A percentile compares a stretch with the other conserved stretches of the same genome.
phyloP scores from a whole-genome alignment of 371 early-diverging fungal species.

The Mucor lusitanicus region DNA sequence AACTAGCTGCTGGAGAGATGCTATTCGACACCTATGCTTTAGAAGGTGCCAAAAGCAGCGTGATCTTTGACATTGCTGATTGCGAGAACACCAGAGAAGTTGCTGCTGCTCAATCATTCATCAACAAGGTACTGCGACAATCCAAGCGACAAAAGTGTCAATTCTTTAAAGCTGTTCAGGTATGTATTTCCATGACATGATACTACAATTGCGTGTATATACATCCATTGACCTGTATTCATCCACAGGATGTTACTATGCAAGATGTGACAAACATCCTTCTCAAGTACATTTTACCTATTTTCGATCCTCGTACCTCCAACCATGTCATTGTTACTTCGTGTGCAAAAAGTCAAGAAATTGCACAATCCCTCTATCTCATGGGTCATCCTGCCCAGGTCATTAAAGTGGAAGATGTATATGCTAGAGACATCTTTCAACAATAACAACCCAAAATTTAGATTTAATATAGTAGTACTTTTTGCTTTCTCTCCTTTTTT shows the following conservation, averaged over 20 bases:
- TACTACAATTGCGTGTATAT: not conserved
- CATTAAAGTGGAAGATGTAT: conserved; percentile 20
- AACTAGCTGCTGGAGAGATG: conserved; percentile 31
- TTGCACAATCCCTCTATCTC: conserved; percentile 13
- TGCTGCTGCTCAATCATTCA: conserved; percentile 53
- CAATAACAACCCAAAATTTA: not conserved
- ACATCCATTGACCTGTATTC: not conserved
- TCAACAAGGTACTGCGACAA: conserved; percentile 47
- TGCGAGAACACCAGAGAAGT: conserved; percentile 45
- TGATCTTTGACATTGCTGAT: conserved; percentile 54
- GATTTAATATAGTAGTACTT: not conserved
- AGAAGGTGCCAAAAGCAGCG: conserved; percentile 59
- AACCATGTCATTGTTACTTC: conserved; percentile 51
- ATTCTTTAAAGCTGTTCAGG: conserved; percentile 30
- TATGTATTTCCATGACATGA: not conserved
- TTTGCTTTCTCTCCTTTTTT: not conserved
- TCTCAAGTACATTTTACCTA: conserved; percentile 35
- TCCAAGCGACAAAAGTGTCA: conserved; percentile 44
- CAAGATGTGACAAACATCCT: conserved; percentile 21
- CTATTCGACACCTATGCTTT: conserved; percentile 44
- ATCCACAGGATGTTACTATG: conserved; percentile 38
- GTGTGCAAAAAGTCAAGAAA: conserved; percentile 38
- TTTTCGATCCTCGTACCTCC: conserved; percentile 43
- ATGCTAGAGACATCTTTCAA: conserved; percentile 19
- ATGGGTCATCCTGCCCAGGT: conserved; percentile 18